A percentile compares a stretch with the other conserved stretches of the same genome.
phyloP scores from a whole-genome alignment of 805 yeast genomes.

The Candida silvicultrix region DNA sequence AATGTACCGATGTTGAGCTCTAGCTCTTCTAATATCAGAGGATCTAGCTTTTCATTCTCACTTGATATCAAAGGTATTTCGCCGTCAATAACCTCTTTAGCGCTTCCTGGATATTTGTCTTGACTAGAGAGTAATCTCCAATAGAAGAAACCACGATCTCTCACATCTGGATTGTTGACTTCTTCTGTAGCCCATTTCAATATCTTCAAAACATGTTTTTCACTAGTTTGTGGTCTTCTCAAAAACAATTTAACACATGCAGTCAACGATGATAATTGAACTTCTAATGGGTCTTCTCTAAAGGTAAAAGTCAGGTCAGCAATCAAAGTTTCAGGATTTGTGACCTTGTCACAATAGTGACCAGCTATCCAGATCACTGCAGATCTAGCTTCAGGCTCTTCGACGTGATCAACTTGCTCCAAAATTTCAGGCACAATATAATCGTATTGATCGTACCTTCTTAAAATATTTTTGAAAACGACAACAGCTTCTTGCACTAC shows the following conservation, averaged over 20 bases:
- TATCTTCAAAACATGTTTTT: conserved; percentile 48
- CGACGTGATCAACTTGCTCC: conserved; percentile 41
- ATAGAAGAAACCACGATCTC: conserved; percentile 82
- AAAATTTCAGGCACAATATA: conserved; percentile 36
- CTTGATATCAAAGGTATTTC: conserved; percentile 57
- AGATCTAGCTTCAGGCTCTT: conserved; percentile 73
- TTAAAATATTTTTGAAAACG: conserved; percentile 67
- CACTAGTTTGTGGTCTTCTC: conserved; percentile 46
- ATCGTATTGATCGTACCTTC: conserved; percentile 65
- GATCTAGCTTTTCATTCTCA: conserved; percentile 66
- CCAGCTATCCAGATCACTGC: conserved; percentile 85
- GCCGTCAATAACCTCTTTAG: conserved; percentile 52
- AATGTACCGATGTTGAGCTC: conserved; percentile 77
- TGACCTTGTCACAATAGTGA: conserved; percentile 49
- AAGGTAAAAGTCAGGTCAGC: conserved; percentile 39
- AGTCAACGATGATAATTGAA: conserved; percentile 68
- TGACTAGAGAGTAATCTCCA: conserved; percentile 68
- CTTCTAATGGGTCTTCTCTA: conserved; percentile 61
- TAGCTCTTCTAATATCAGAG: conserved; percentile 67
- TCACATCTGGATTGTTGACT: conserved; percentile 72
- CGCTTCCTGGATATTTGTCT: conserved; percentile 32
- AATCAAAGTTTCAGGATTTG: conserved; percentile 34
- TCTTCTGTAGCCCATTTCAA: conserved; percentile 70
- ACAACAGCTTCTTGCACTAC: conserved; percentile 76
- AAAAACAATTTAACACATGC: conserved; percentile 68